Evolutionary conservation across 371 early-diverging fungal species (phyloP).

Genomic region (Haplosporangium sp.): DNA sequence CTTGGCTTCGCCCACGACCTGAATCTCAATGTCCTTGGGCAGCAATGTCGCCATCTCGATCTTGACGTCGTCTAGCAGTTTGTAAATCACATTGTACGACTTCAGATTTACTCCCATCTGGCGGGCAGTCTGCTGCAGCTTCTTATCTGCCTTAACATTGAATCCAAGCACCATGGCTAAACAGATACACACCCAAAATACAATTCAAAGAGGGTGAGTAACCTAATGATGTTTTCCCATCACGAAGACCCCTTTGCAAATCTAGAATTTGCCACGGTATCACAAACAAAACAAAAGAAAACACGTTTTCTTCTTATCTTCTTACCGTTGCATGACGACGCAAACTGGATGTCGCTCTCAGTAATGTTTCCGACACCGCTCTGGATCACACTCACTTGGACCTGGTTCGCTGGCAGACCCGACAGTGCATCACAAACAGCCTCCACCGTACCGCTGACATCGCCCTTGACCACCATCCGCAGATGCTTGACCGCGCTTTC

Average conservation of each 20-base stretch:
- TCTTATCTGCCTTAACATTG: conserved; percentile 86
- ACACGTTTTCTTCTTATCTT: conserved; percentile 10
- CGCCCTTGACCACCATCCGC: conserved; percentile 70
- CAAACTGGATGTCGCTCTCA: conserved; percentile 82
- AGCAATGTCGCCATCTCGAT: conserved; percentile 78
- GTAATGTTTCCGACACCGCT: conserved; percentile 88
- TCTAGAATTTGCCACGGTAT: background rate
- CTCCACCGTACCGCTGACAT: conserved; percentile 96
- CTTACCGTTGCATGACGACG: conserved; percentile 67
- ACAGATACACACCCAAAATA: background rate
- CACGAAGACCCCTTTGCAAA: too few species aligned
- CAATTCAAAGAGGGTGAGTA: background rate
- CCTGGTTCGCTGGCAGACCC: conserved; percentile 83
- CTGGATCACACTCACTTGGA: conserved; percentile 77
- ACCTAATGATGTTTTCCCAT: background rate
- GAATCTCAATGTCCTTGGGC: conserved; percentile 79
- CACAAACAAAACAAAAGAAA: background rate
- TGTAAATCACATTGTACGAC: conserved; percentile 88
- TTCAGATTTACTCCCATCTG: conserved; percentile 72
- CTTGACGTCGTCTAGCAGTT: conserved; percentile 89
- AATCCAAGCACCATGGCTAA: conserved; percentile 84
- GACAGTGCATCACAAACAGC: conserved; percentile 85
- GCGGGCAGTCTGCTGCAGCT: conserved; percentile 72
- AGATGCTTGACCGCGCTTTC: conserved; percentile 63
- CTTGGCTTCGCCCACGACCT: conserved; percentile 90